A percentile compares a stretch with the other conserved stretches of the same genome.
Conservation (phyloP, 1,284 basidiomycete genomes). For the Meripilus lineatus region DNA sequence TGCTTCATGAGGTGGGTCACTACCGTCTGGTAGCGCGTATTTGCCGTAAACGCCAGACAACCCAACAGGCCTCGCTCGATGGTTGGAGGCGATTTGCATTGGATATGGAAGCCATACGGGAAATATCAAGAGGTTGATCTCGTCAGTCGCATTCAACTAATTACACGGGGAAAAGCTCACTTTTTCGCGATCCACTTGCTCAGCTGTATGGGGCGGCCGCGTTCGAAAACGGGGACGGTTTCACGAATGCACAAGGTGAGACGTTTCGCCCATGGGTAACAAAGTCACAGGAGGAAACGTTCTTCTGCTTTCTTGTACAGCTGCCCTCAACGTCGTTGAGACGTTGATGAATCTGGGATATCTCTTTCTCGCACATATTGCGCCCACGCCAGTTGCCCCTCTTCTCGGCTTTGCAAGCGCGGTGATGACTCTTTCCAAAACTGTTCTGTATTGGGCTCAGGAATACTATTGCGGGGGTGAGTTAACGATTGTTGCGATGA, state of each 20-base stretch:
- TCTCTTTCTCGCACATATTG: constrained; percentile 68
- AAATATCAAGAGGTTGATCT: constrained; percentile 73
- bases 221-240: constrained; percentile 65
- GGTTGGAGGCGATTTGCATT: constrained; percentile 80
- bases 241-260: constrained; percentile 84
- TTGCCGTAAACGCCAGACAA: no score
- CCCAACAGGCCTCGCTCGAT: constrained; percentile 59
- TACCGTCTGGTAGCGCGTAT: no score
- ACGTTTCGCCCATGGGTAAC: constrained; percentile 28
- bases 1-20: constrained; percentile 68
- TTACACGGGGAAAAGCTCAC: no score
- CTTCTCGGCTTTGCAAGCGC: constrained; percentile 72
- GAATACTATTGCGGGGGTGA: constrained; percentile 61
- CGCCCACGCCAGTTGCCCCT: constrained; percentile 55
- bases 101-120: constrained; percentile 84
- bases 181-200: constrained; percentile 6
- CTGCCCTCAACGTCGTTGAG: constrained; percentile 79
- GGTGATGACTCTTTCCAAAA: constrained; percentile 81
- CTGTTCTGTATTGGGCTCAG: constrained; percentile 75
- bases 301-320: constrained; percentile 32
- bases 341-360: constrained; percentile 72
- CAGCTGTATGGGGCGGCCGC: constrained; percentile 73
- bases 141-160: constrained; percentile 32
- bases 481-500: neutral
- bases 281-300: constrained; percentile 7